Conservation (phyloP, 768 basidiomycete genomes). For the Suillus paluster region DNA sequence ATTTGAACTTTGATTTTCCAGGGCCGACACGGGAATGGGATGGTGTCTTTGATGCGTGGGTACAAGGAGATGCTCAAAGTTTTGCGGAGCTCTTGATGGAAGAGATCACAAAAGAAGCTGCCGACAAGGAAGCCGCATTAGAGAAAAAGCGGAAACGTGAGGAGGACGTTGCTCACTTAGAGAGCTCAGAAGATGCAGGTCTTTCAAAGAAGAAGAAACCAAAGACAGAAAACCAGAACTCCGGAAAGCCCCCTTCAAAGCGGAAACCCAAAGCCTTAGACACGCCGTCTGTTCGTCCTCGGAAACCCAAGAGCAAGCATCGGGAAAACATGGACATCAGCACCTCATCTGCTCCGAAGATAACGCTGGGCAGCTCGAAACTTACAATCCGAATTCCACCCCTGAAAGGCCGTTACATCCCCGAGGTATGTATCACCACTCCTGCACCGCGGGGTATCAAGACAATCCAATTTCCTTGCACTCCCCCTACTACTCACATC, state of each 20-base stretch:
- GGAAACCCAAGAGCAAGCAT: conserved; percentile 32
- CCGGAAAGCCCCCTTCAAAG: conserved; percentile 21
- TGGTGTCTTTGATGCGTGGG: conserved; percentile 88
- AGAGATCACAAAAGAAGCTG: conserved; percentile 60
- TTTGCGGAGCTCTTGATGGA: conserved; percentile 68
- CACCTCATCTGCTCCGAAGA: neutral
- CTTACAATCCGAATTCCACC: neutral
- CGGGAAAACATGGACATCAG: neutral
- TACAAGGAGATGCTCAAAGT: conserved; percentile 84
- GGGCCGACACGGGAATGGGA: conserved; percentile 87
- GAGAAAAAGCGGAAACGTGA: conserved; percentile 65
- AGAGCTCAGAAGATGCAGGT: conserved; percentile 7
- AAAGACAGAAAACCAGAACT: conserved; percentile 22
- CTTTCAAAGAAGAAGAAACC: conserved; percentile 18
- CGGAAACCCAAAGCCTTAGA: conserved; percentile 30
- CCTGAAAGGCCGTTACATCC: neutral
- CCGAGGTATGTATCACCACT: conserved; percentile 21
- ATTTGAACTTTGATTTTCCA: conserved; percentile 87
- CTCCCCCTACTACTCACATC: conserved; percentile 25
- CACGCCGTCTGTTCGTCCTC: conserved; percentile 26
- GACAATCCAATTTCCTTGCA: conserved; percentile 19
- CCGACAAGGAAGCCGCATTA: conserved; percentile 54
- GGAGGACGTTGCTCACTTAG: conserved; percentile 39
- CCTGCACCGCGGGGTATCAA: conserved; percentile 14
- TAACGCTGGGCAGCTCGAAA: neutral